Base-by-base conservation (phyloP, 495 filamentous ascomycete genomes). In the Chaetomium cochliodes region DNA sequence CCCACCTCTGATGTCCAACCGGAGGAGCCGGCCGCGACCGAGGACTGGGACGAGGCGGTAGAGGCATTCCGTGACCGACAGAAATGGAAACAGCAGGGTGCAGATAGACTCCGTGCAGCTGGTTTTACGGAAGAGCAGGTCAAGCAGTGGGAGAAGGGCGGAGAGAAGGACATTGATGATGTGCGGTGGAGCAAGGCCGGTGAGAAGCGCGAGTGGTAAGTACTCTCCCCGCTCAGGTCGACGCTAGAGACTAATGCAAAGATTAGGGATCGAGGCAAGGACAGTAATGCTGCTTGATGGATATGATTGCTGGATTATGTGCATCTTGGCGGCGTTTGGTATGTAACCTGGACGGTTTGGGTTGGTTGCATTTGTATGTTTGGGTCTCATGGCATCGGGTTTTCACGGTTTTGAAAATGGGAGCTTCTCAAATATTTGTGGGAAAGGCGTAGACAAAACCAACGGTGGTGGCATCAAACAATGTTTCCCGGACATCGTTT, bases 141-240 rank as follows among this genome's bases (percentile, higher is more conserved):
- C 50, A 80, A 83, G 66, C 87, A 87, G 66, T 96, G 90, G 91
- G 90, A 93, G 79, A 88, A 84, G 53, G 85, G 87, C 28, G 81
- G 81, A 1, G 83, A 83, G 63, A 81, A 80, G 64, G 82, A 87
- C 67, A 82, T 86, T 60, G 88, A 88, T 37, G 85, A 92, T 71
- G 89, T 96, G 15, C 82, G 76, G 66, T 98, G 94, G 93, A 81
- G 82, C 51, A 89, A 87, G 72, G 85, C 83, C 52, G 93, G 92
- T 0, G 89, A 92, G 65, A 81, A 85, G n/a, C 84, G 92, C 42
- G 93, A 96, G 72, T 97, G 93, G 93, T 93, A 98, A 58, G 62
- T 58, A 22, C 20, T 26, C 3, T n/a, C 39, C 25, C 12, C 16
- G 22, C 20, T 28, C 15, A 9, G 9, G 0, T 22, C 15, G 18